Conservation (phyloP, 257 asterid species). For the Plantago elongata region DNA sequence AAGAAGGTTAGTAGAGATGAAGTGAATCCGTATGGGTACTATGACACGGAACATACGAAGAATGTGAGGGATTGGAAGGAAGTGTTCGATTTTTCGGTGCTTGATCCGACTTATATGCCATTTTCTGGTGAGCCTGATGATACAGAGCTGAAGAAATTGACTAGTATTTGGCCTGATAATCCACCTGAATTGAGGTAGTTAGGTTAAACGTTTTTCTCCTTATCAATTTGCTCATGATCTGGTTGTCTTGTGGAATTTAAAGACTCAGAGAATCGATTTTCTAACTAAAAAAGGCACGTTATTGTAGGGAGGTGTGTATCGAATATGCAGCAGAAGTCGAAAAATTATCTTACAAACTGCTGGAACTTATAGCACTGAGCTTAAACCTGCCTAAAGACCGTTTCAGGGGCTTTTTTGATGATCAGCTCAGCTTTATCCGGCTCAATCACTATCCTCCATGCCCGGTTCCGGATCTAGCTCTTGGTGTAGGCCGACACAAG, state of each 20-base stretch:
- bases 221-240: background rate
- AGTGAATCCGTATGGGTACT: slow-evolving; percentile 41
- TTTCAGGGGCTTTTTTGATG: slow-evolving; percentile 32
- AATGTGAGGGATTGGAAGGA: slow-evolving; percentile 70
- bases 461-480: slow-evolving; percentile 48
- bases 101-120: slow-evolving; percentile 32
- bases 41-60: slow-evolving; percentile 54
- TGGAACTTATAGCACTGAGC: slow-evolving; percentile 50
- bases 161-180: slow-evolving; percentile 44
- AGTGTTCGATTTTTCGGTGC: slow-evolving; percentile 42
- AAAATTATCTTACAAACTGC: slow-evolving; percentile 34
- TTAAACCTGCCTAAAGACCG: slow-evolving; percentile 38
- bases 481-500: slow-evolving; percentile 54
- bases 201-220: background rate
- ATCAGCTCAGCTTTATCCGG: slow-evolving; percentile 33
- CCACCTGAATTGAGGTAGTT: slow-evolving; percentile 38
- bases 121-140: slow-evolving; percentile 35
- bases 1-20: slow-evolving; percentile 42
- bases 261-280: background rate
- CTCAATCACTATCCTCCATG: slow-evolving; percentile 57
- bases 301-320: slow-evolving; percentile 35
- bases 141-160: slow-evolving; percentile 19
- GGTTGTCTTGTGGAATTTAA: background rate
- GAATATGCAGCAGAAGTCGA: slow-evolving; percentile 37
- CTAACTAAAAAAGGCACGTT: background rate